These are phyloP conservation scores for Pythium volutum DNA, from an alignment of 352 stramenopile species.

Conservation along the genomic window DNA sequence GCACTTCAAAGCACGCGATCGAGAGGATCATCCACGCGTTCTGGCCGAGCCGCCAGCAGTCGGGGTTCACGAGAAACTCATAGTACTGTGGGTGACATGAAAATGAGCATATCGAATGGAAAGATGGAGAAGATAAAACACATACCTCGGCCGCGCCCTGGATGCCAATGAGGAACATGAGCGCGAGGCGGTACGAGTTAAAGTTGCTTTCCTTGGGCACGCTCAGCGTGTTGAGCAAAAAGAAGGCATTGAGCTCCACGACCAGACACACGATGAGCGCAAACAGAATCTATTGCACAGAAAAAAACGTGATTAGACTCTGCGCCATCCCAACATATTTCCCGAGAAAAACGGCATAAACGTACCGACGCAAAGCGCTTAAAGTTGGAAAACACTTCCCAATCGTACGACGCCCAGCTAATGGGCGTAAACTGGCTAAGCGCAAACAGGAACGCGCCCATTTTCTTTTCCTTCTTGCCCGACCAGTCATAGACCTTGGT, in stretches of 20 bases:
- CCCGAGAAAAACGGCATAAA: not conserved
- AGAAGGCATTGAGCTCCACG: conserved; percentile 93
- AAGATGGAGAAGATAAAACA: not conserved
- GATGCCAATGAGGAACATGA: conserved; percentile 82
- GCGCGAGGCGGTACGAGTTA: conserved; percentile 73
- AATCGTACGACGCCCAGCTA: conserved; percentile 87
- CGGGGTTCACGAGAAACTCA: conserved; percentile 79
- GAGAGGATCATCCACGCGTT: conserved; percentile 85
- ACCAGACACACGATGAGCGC: conserved; percentile 82
- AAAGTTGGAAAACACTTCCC: conserved; percentile 91
- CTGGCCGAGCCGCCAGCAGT: conserved; percentile 71
- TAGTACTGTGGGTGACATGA: too few species aligned
- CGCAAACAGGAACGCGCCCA: conserved; percentile 59
- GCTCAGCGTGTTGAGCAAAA: conserved; percentile 86
- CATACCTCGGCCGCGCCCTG: conserved; percentile 70
- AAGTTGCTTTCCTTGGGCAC: conserved; percentile 87
- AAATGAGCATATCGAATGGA: too few species aligned
- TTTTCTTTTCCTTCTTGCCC: conserved; percentile 68
- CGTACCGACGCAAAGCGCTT: conserved; percentile 77
- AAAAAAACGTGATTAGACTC: not conserved
- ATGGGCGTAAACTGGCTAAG: conserved; percentile 88
- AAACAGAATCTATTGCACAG: conserved; percentile 60
- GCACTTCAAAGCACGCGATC: conserved; percentile 70
- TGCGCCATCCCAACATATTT: not conserved
- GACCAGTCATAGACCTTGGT: conserved; percentile 91